Evolutionary conservation across 345 rosid species (phyloP), one percentile per base, ranked within the genome.

Genomic region (Eucalyptus victrix): DNA sequence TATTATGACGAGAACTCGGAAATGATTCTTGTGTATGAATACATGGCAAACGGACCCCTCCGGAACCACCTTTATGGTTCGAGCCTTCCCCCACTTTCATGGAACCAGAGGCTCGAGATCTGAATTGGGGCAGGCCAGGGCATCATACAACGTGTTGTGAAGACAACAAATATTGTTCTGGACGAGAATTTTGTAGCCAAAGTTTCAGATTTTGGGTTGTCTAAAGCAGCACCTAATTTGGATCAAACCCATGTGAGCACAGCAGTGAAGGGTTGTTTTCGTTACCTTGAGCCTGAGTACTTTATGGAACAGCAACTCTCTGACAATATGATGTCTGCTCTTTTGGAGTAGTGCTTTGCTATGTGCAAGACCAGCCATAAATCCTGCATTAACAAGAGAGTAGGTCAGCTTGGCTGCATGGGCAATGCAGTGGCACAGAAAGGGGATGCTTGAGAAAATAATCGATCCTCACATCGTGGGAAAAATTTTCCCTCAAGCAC

Each of bases 1-100:
- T 96, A 96, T 90, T 96, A 95, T 30, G 97, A 97, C 10, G 95
- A 97, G 69, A 90, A 94, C 69, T 87, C 93, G 12, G 98, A 97
- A 92, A 97, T 97, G 99, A 96, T 96, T 86, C 96, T 96, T 23
- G 98, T 95, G 9, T 97, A 97, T 24, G 97, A 96, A 92, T 95
- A 92, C 93, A 96, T 97, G 99, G 93, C 95, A 32, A 96, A 95
- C 58, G 97, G 99, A 21, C 97, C 98, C 4, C 87, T 96, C 18
- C 97, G 96, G 3, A 97, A 97, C 88, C 98, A 97, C 91, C 89
- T 97, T 72, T 96, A 97, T 67, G 96, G 97, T 54, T 91, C 95
- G 0, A 91, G 92, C 88, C 89, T 90, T 58, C 91, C 94, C 86
- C 91, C 94, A 32, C 87, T 96, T 90, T 93, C 98, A 4, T 96